A percentile compares a stretch with the other conserved stretches of the same genome.
These are phyloP conservation scores for Oemleria cerasiformis DNA, from an alignment of 306 rosid genomes.

Conservation along the genomic window DNA sequence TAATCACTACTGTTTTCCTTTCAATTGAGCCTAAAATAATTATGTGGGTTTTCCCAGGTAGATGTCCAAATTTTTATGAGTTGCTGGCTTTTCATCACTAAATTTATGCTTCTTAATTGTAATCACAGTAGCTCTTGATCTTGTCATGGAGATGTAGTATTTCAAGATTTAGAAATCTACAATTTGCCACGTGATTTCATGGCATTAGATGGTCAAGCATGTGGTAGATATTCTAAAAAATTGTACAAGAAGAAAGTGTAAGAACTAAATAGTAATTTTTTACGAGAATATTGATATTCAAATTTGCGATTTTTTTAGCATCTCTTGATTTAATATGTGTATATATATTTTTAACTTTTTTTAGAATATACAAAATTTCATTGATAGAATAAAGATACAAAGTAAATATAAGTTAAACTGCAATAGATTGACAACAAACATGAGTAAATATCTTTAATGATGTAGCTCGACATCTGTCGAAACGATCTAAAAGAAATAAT, in stretches of 20 bases:
- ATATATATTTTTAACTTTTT: no score
- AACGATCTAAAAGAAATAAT: no score
- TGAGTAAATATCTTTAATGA: no score
- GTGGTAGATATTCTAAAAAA: slow-evolving; percentile 14
- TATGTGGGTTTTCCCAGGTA: slow-evolving; percentile 12
- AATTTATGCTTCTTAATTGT: background rate
- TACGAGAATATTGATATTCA: no score
- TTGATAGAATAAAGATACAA: no score
- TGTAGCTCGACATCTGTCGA: no score
- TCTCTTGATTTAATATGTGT: no score
- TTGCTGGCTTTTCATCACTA: slow-evolving; percentile 3
- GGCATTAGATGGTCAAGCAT: slow-evolving; percentile 8
- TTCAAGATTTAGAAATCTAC: slow-evolving; percentile 23
- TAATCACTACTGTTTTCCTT: slow-evolving; percentile 7
- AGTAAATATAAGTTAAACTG: no score
- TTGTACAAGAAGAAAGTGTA: slow-evolving; percentile 6
- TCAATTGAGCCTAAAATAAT: background rate
- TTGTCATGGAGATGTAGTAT: slow-evolving; percentile 8
- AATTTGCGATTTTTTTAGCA: no score
- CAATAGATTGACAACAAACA: no score
- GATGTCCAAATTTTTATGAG: slow-evolving; percentile 7
- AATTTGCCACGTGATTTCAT: slow-evolving; percentile 17
- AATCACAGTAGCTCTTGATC: background rate
- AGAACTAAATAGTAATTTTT: no score
- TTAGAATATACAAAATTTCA: no score